Evolutionary conservation across 2,329 filamentous ascomycete genomes (phyloP).

Genomic region (Cryphonectria japonica): DNA sequence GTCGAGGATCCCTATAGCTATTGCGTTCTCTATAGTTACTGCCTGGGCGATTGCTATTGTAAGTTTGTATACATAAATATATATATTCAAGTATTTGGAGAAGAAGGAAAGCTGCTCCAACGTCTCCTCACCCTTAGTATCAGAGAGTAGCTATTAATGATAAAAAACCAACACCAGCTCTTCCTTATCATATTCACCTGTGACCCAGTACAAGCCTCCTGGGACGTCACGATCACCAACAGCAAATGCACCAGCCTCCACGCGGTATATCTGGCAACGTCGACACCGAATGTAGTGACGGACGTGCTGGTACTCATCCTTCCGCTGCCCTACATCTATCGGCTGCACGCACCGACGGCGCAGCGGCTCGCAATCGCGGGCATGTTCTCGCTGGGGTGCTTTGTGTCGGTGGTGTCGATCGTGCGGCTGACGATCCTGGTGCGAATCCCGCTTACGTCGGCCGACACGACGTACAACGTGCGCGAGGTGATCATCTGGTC

Average conservation of each 20-base stretch:
- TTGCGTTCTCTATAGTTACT: neutral
- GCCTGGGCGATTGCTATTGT: neutral
- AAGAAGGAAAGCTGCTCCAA: neutral
- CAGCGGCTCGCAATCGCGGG: constrained; percentile 2
- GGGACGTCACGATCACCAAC: neutral
- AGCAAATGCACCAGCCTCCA: neutral
- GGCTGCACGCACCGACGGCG: neutral
- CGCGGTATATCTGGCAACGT: neutral
- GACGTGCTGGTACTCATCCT: neutral
- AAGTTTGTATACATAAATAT: neutral
- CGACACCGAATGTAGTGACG: neutral
- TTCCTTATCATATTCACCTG: constrained; percentile 1
- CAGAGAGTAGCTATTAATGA: neutral
- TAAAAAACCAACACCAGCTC: neutral
- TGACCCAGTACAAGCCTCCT: neutral
- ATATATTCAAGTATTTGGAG: too few relatives aligned
- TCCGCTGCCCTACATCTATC: neutral
- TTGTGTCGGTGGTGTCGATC: neutral
- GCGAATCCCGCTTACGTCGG: neutral
- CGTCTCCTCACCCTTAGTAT: neutral
- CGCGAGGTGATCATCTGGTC: neutral
- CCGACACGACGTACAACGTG: constrained; percentile 3
- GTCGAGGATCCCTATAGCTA: neutral
- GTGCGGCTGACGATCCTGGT: constrained; percentile 5
- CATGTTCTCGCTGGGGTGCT: constrained; percentile 1